Base-by-base conservation (phyloP, 306 rosid genomes). In the Mimosa bimucronata region DNA sequence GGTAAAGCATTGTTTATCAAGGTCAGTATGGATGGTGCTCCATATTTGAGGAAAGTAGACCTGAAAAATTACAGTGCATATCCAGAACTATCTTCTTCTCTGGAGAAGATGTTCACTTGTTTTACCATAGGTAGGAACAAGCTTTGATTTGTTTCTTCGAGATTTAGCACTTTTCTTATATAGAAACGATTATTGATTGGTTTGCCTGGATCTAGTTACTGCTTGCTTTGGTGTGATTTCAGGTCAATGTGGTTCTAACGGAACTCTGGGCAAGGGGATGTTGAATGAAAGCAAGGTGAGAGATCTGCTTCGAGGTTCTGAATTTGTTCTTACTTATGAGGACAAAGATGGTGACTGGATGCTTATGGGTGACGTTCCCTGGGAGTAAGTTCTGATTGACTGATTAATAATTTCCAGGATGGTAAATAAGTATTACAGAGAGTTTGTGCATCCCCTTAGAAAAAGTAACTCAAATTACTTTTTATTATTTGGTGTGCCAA, bases 21-120 rank as follows among this genome's bases (percentile, higher is more conserved):
- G 79, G 98, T 94, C 50, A 91, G 98, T 81, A 86, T 94, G 98
- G 98, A 94, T 70, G 98, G 98, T 66, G 97, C 97, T 81, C 98
- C 98, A 67, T 94, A 91, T 79, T 85, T 91, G 57, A 84, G 98
- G 88, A 94, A 94, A 88, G 89, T 94, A 45, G 98, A 94, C 90
- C 66, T 94, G 88, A 91, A 85, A 82, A 92, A 84, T 73, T 92
- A 90, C 80, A 80, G 89, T 37, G 85, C 86, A 21, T 94, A 94
- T 82, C 77, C 82, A 82, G 89, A 90, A 28, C 88, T 94, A 53
- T 90, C 97, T 81, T 89, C 97, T 83, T 87, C 90, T 76, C 91
- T 94, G 15, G 98, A 91, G 86, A 94, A 94, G 71, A 91, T 90
- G 93, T 94, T 94, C 79, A 89, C 92, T 86, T 90, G 95, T 84